phyloP scores from a whole-genome alignment of 345 rosid genomes.

The Salix dunnii region DNA sequence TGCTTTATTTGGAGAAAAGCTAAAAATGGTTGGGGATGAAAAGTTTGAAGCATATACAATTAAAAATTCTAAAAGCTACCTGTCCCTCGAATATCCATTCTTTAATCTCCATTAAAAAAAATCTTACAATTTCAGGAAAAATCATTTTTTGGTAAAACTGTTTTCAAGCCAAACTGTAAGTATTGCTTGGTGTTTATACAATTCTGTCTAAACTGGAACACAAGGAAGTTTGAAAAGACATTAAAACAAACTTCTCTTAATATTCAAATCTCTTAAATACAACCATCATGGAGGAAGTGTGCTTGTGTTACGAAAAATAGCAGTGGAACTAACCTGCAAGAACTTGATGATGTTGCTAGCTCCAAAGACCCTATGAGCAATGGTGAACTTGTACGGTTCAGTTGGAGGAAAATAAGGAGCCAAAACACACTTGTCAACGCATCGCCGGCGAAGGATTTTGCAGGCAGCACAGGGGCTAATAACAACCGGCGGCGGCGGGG shows the following conservation, averaged over 20 bases:
- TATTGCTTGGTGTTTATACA: neutral
- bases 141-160: neutral
- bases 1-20: neutral
- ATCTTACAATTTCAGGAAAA: neutral
- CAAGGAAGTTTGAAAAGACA: neutral
- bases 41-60: neutral
- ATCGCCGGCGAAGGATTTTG: constrained; percentile 68
- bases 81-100: neutral
- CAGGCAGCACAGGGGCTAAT: constrained; percentile 74
- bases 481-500: constrained; percentile 28
- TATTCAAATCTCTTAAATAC: neutral
- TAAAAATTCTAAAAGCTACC: neutral
- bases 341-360: constrained; percentile 65
- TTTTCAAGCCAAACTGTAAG: neutral
- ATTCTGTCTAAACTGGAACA: neutral
- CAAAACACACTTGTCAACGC: constrained; percentile 54
- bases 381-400: constrained; percentile 62
- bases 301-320: neutral
- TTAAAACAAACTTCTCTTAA: neutral
- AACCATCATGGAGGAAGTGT: neutral
- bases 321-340: constrained; percentile 43
- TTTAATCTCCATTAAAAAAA: neutral
- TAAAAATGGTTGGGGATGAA: neutral
- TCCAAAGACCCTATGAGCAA: constrained; percentile 65
- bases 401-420: constrained; percentile 81